Base-by-base conservation (phyloP, 768 basidiomycete species). In the Termitomyces sp. region DNA sequence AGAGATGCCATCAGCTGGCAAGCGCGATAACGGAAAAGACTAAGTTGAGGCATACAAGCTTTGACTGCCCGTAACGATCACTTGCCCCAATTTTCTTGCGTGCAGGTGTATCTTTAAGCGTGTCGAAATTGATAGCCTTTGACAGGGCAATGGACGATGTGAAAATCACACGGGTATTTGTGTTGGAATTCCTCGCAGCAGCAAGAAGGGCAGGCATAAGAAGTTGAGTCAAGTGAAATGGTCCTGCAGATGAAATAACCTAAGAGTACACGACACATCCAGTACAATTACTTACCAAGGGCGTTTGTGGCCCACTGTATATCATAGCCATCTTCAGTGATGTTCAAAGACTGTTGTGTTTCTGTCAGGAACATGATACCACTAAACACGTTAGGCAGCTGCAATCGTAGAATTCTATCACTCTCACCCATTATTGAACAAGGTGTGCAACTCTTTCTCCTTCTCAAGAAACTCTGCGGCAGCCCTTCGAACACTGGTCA, bases 261-360 rank as follows among this genome's bases (percentile, higher is more conserved):
- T 37, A 9, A 25, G 23, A 45, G 41, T 43, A 53, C 16, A 25
- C 16, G 17, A 34, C 27, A 43, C 40, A 21, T 53, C 27, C n/a
- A 42, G 25, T 53, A 34, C 25, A 77, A n/a, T 29, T 31, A 53
- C 67, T 23, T 54, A 77, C 82, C 82, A 8, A 84, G 59, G 29
- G 81, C 79, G 59, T 85, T 85, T 2, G 78, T 80, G 12, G 80
- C 83, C 53, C 83, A 86, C 52, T 80, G 77, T n/a, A 81, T 63
- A 61, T 84, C 84, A 54, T 79, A 83, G 6, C 81, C 81, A 25
- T 81, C 74, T 14, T 59, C 68, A 0, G 81, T 84, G n/a, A 53
- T 31, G 25, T 52, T 49, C 42, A 57, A 31, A 27, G 56, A 49
- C 37, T 57, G 48, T 19, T 27, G 25, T 12, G 41, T 23, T 29